These are phyloP conservation scores for Aspergillus fijiensis DNA, from an alignment of 2,329 filamentous ascomycete genomes.

Conservation along the genomic window DNA sequence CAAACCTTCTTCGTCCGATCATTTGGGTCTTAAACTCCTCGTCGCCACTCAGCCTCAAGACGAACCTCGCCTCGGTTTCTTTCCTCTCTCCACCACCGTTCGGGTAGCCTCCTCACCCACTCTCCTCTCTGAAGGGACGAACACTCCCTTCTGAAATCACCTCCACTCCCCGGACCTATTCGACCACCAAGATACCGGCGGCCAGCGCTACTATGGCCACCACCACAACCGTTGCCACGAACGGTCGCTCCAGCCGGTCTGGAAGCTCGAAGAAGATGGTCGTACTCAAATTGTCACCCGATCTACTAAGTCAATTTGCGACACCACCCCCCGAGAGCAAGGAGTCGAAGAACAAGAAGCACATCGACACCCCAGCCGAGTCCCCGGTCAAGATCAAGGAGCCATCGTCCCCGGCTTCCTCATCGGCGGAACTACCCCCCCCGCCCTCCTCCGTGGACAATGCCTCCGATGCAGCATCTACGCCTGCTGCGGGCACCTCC, in stretches of 20 bases:
- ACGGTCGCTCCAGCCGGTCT: constrained; percentile 38
- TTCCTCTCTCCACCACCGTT: neutral
- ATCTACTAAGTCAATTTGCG: constrained; percentile 38
- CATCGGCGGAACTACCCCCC: constrained; percentile 33
- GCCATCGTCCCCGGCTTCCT: constrained; percentile 39
- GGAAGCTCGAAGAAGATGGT: constrained; percentile 34
- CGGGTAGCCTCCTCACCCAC: neutral
- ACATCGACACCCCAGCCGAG: constrained; percentile 16
- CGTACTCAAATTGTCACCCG: constrained; percentile 42
- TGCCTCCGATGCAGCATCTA: constrained; percentile 42
- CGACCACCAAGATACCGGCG: constrained; percentile 21
- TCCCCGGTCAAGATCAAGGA: constrained; percentile 29
- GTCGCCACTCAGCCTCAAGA: constrained; percentile 1
- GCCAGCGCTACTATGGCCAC: constrained; percentile 28
- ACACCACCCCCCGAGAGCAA: constrained; percentile 23
- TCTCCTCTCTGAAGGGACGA: neutral
- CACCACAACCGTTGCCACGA: constrained; percentile 29
- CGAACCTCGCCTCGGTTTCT: constrained; percentile 14
- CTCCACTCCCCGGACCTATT: neutral
- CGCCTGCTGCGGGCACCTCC: constrained; percentile 42
- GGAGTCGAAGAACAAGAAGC: constrained; percentile 21
- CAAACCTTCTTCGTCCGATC: neutral
- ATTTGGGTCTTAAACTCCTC: neutral
- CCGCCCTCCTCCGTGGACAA: constrained; percentile 43
- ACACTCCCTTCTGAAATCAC: neutral